Conservation (phyloP, 2,329 filamentous ascomycete genomes). For the Rutstroemia sydowiana region DNA sequence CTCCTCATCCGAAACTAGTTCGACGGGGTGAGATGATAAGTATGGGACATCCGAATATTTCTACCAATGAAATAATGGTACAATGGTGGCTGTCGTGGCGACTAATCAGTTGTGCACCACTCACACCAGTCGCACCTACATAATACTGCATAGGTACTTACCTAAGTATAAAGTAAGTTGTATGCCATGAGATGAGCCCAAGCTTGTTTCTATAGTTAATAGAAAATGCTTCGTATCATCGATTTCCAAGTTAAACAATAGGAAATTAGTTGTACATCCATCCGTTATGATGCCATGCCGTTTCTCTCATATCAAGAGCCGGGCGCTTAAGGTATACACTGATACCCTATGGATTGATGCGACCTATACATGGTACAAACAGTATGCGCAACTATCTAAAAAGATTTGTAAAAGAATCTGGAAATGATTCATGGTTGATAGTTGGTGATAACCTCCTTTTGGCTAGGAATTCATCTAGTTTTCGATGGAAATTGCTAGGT, state of each 20-base stretch:
- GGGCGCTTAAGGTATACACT: slow-evolving; percentile 4
- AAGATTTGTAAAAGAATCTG: background rate
- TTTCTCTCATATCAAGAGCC: background rate
- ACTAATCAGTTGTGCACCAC: background rate
- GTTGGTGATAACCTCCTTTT: too few species aligned
- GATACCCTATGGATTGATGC: slow-evolving; percentile 3
- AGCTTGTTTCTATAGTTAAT: background rate
- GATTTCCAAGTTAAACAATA: background rate
- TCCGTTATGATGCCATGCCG: too few species aligned
- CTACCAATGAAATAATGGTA: background rate
- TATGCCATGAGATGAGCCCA: background rate
- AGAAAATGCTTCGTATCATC: background rate
- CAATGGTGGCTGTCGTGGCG: background rate
- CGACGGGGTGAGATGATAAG: background rate
- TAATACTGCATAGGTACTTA: background rate
- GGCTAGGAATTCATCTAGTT: too few species aligned
- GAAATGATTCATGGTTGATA: background rate
- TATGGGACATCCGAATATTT: background rate
- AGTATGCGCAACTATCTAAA: background rate
- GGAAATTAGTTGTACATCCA: background rate
- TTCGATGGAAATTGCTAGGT: too few species aligned
- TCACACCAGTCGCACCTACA: background rate
- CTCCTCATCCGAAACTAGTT: too few species aligned
- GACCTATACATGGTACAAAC: background rate
- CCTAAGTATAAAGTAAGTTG: background rate